These are phyloP conservation scores for Knoxia roxburghii DNA, from an alignment of 257 asterid species.

Conservation along the genomic window DNA sequence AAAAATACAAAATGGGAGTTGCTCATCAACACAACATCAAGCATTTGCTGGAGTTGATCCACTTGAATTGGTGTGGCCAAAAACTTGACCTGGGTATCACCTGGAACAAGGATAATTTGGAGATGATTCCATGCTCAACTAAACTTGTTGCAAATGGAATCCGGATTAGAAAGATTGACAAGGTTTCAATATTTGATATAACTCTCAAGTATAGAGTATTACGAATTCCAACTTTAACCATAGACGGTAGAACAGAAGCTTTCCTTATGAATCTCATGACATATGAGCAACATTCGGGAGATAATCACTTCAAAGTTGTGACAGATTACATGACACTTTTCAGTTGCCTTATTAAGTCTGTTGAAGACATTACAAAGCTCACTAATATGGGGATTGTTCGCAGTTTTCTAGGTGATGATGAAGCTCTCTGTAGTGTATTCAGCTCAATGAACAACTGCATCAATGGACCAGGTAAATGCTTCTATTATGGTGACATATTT, in stretches of 20 bases:
- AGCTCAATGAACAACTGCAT: slow-evolving; percentile 3
- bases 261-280: background rate
- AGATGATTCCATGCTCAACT: background rate
- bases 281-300: background rate
- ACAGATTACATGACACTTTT: slow-evolving; percentile 2
- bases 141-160: slow-evolving; percentile 12
- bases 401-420: background rate
- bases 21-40: background rate
- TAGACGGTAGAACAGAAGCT: slow-evolving; percentile 6
- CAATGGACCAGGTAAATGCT: background rate
- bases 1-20: background rate
- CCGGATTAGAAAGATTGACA: background rate
- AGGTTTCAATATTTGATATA: slow-evolving; percentile 8
- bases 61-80: background rate
- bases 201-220: slow-evolving; percentile 4
- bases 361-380: slow-evolving; percentile 10
- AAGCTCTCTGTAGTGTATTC: slow-evolving; percentile 7
- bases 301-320: background rate
- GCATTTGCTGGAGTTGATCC: slow-evolving; percentile 7
- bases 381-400: background rate
- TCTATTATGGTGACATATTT: background rate
- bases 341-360: slow-evolving; percentile 14
- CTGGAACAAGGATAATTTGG: too few species aligned
- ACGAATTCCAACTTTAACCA: background rate
- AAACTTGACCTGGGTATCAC: background rate